Percentiles rank a stretch among this genome's conserved stretches.
Conservation (phyloP, 805 yeast species). For the Saccharomyces eubayanus region DNA sequence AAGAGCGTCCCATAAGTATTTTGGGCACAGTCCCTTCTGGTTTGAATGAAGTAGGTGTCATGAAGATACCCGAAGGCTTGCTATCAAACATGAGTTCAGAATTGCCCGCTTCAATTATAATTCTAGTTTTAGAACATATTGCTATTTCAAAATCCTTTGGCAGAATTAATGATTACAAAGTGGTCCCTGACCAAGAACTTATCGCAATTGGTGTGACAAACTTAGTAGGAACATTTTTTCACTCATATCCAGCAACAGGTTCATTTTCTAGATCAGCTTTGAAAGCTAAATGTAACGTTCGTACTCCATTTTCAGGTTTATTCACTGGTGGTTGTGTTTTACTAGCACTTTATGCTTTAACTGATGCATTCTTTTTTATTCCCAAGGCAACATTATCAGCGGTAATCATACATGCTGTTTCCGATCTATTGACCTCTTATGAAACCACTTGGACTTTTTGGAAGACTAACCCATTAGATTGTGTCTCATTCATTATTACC, state of each 20-base stretch:
- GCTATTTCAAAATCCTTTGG: slow-evolving; percentile 93
- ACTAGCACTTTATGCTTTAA: slow-evolving; percentile 76
- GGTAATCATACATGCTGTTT: slow-evolving; percentile 86
- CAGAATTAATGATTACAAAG: slow-evolving; percentile 81
- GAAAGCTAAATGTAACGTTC: slow-evolving; percentile 90
- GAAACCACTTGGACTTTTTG: slow-evolving; percentile 61
- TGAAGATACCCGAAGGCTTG: slow-evolving; percentile 54
- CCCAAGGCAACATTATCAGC: slow-evolving; percentile 86
- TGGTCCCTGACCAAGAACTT: slow-evolving; percentile 87
- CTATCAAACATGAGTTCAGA: slow-evolving; percentile 58
- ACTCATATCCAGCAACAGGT: slow-evolving; percentile 93
- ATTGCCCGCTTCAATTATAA: slow-evolving; percentile 80
- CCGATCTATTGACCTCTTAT: slow-evolving; percentile 70
- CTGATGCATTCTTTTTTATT: slow-evolving; percentile 76
- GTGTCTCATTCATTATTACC: slow-evolving; percentile 61
- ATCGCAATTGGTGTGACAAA: slow-evolving; percentile 90
- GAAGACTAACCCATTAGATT: slow-evolving; percentile 66
- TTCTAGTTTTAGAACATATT: slow-evolving; percentile 81
- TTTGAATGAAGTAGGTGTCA: slow-evolving; percentile 64
- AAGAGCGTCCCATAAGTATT: slow-evolving; percentile 39
- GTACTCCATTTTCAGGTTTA: slow-evolving; percentile 88
- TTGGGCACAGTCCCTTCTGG: slow-evolving; percentile 81
- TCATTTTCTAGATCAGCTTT: slow-evolving; percentile 92
- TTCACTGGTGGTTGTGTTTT: slow-evolving; percentile 85
- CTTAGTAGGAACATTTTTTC: slow-evolving; percentile 82